These are phyloP conservation scores for Talaromyces atroroseus DNA, from an alignment of 2,329 filamentous ascomycete genomes.

Conservation along the genomic window DNA sequence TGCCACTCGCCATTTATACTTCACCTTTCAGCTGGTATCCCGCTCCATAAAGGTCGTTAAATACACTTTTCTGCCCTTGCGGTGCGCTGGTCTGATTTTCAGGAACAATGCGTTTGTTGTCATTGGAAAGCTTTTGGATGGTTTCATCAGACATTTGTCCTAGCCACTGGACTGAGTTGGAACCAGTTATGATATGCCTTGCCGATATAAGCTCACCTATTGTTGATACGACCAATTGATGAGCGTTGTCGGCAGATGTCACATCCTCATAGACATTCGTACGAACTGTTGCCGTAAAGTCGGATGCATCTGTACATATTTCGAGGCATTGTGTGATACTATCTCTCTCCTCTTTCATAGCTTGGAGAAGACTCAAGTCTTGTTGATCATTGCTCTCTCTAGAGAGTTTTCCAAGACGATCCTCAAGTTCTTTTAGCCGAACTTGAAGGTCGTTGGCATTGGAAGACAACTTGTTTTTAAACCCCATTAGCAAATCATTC, in stretches of 20 bases:
- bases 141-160: conserved; percentile 33
- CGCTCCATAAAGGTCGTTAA: conserved; percentile 2
- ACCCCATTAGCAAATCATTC: conserved; percentile 12
- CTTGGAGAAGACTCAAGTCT: conserved; percentile 15
- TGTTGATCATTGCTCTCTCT: conserved; percentile 6
- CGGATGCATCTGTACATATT: conserved; percentile 24
- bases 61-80: not conserved
- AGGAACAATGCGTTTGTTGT: conserved; percentile 14
- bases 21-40: conserved; percentile 3
- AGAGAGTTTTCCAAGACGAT: conserved; percentile 16
- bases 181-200: conserved; percentile 26
- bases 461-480: conserved; percentile 18
- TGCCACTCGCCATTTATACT: not conserved
- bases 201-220: conserved; percentile 29
- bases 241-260: conserved; percentile 22
- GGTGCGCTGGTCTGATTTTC: not conserved
- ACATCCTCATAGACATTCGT: conserved; percentile 28
- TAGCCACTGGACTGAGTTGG: conserved; percentile 28
- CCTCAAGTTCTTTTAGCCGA: conserved; percentile 20
- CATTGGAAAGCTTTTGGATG: conserved; percentile 23
- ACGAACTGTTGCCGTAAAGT: conserved; percentile 21
- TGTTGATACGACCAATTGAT: conserved; percentile 28
- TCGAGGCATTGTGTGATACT: conserved; percentile 23
- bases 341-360: conserved; percentile 24
- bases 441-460: conserved; percentile 19